Evolutionary conservation across 805 yeast genomes (phyloP).

Genomic region (Myxozyma vanderwaltii): DNA sequence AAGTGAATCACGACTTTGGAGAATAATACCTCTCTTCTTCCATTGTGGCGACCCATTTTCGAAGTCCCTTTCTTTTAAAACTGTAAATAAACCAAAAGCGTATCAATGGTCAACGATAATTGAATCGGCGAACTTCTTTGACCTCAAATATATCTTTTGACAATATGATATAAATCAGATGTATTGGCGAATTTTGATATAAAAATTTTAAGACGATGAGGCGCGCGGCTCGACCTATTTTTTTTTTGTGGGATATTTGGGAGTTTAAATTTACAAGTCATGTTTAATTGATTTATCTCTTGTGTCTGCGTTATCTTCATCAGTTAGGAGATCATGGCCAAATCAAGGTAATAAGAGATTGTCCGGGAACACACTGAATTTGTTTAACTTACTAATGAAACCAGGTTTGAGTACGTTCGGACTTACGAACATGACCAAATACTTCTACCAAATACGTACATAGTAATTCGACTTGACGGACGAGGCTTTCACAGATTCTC

Average conservation of each 20-base stretch:
- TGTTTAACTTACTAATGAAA: neutral
- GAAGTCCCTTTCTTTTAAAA: neutral
- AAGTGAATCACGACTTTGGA: too few species aligned
- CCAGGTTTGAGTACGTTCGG: constrained; percentile 80
- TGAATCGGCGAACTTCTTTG: too few species aligned
- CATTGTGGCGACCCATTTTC: constrained; percentile 9
- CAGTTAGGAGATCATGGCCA: constrained; percentile 20
- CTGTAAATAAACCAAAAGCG: neutral
- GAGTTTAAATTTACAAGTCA: neutral
- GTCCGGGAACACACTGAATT: too few species aligned
- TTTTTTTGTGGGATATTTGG: constrained; percentile 1
- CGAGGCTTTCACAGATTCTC: constrained; percentile 87
- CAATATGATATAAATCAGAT: neutral
- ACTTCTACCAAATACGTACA: constrained; percentile 76
- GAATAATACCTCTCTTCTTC: constrained; percentile 7
- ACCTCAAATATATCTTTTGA: too few species aligned
- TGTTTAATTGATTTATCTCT: neutral
- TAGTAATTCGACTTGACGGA: constrained; percentile 88
- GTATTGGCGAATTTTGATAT: neutral
- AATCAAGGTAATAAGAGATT: constrained; percentile 28
- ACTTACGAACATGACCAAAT: constrained; percentile 72
- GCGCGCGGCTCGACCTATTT: constrained; percentile 14
- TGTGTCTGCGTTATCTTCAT: neutral
- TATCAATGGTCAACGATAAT: too few species aligned
- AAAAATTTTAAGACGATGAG: constrained; percentile 13